phyloP scores from a whole-genome alignment of 31 red algal genomes.

The Porphyra umbilicalis region DNA sequence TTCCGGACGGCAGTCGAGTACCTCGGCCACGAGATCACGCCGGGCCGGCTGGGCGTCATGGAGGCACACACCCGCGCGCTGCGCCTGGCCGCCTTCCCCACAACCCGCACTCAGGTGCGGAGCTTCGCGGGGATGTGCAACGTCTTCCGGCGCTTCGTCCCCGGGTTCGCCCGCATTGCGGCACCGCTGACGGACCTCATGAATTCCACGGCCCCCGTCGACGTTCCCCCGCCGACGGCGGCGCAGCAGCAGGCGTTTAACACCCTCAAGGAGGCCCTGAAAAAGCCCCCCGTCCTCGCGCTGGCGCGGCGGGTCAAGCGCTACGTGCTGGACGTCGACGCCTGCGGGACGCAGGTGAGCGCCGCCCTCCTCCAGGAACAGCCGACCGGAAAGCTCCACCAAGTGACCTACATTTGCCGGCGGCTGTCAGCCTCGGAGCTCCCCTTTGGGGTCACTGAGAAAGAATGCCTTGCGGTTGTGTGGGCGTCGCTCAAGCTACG shows the following conservation, averaged over 20 bases:
- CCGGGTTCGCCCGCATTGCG: conserved; percentile 1
- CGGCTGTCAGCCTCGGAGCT: no score
- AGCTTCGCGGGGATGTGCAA: conserved; percentile 21
- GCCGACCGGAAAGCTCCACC: no score
- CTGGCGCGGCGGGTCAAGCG: background rate
- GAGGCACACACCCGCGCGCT: conserved; percentile 16
- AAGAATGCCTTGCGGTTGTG: no score
- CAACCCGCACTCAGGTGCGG: background rate
- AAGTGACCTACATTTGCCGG: no score
- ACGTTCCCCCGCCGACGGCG: background rate
- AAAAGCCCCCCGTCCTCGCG: conserved; percentile 6
- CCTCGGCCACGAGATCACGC: conserved; percentile 3
- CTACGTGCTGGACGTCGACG: conserved; percentile 24
- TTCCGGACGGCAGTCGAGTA: conserved; percentile 13
- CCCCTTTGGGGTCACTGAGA: no score
- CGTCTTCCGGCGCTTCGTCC: conserved; percentile 16
- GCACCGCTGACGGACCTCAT: background rate
- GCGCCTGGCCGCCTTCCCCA: background rate
- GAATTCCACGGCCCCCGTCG: background rate
- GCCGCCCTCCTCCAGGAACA: conserved; percentile 30
- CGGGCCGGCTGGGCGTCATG: conserved; percentile 11
- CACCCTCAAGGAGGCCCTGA: conserved; percentile 1
- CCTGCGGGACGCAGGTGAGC: conserved; percentile 11
- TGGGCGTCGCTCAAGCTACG: no score
- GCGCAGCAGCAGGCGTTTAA: conserved; percentile 13